Conservation (phyloP, 2,329 filamentous ascomycete genomes). For the Zymoseptoria brevis region DNA sequence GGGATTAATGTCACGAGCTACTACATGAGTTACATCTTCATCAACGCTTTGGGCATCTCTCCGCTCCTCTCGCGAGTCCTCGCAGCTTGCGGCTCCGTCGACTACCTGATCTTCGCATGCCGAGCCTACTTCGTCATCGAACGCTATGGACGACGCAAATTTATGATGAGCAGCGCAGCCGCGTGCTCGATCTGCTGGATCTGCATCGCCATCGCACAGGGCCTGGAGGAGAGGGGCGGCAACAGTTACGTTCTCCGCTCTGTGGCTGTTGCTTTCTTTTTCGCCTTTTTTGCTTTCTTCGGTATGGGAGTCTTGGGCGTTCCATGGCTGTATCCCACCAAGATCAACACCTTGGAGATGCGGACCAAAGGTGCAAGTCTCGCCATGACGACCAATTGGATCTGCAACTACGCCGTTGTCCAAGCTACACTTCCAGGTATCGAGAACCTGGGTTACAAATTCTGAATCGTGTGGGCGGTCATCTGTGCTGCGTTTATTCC, state of each 20-base stretch:
- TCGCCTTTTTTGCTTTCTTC: conserved; percentile 32
- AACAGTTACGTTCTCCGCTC: conserved; percentile 39
- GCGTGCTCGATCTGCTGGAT: conserved; percentile 45
- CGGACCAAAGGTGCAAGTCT: conserved; percentile 20
- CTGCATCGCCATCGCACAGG: conserved; percentile 40
- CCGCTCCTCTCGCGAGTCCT: conserved; percentile 39
- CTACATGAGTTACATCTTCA: conserved; percentile 42
- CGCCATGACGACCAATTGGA: conserved; percentile 48
- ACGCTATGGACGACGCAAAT: conserved; percentile 39
- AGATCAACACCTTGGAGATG: conserved; percentile 24
- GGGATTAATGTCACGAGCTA: conserved; percentile 21
- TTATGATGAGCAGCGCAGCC: conserved; percentile 43
- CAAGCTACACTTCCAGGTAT: conserved; percentile 26
- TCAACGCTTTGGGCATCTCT: conserved; percentile 44
- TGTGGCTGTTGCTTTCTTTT: conserved; percentile 43
- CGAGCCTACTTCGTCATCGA: conserved; percentile 43
- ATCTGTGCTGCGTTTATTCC: conserved; percentile 47
- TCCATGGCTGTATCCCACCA: conserved; percentile 28
- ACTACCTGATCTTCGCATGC: conserved; percentile 43
- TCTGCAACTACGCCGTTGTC: conserved; percentile 24
- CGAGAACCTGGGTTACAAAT: conserved; percentile 44
- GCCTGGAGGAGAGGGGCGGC: conserved; percentile 34
- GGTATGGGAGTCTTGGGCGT: conserved; percentile 34
- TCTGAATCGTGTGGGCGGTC: conserved; percentile 49
- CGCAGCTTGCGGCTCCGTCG: conserved; percentile 45